A percentile compares a stretch with the other conserved stretches of the same genome.
These are phyloP conservation scores for Alnus glutinosa DNA, from an alignment of 306 rosid species.

Conservation along the genomic window DNA sequence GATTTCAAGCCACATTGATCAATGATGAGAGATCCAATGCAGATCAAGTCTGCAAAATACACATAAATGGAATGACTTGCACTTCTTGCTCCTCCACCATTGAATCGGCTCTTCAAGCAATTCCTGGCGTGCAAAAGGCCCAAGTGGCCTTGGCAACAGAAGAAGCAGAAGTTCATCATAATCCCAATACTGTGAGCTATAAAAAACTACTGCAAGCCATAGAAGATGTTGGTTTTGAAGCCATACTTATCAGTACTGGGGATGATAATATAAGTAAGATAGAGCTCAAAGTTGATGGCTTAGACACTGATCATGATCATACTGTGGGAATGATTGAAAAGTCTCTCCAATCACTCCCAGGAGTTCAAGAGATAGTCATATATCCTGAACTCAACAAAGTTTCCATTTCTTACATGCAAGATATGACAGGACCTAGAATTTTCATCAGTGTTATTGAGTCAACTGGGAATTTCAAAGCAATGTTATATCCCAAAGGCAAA, in stretches of 20 bases:
- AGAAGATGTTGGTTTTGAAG: conserved; percentile 61
- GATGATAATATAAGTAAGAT: conserved; percentile 61
- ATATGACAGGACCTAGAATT: conserved; percentile 70
- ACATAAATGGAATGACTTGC: conserved; percentile 78
- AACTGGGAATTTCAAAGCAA: conserved; percentile 57
- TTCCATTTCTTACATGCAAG: conserved; percentile 59
- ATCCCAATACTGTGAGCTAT: conserved; percentile 49
- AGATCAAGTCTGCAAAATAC: conserved; percentile 62
- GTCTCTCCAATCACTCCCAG: conserved; percentile 57
- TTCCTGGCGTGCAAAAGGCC: conserved; percentile 58
- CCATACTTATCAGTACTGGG: conserved; percentile 53
- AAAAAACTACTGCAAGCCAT: conserved; percentile 47
- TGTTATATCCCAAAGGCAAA: conserved; percentile 50
- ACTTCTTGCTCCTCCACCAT: conserved; percentile 75
- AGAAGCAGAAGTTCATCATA: conserved; percentile 74
- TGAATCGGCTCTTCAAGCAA: conserved; percentile 54
- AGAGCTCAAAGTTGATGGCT: conserved; percentile 64
- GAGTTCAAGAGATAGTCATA: conserved; percentile 46
- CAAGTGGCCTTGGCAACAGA: conserved; percentile 75
- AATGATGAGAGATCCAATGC: conserved; percentile 31
- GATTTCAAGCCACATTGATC: conserved; percentile 64
- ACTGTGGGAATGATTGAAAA: conserved; percentile 35
- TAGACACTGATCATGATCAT: conserved; percentile 23
- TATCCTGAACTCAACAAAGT: conserved; percentile 42
- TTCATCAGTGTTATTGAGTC: conserved; percentile 66